Conservation (phyloP, 2,329 filamentous ascomycete species). For the Aspergillus pseudonomiae region DNA sequence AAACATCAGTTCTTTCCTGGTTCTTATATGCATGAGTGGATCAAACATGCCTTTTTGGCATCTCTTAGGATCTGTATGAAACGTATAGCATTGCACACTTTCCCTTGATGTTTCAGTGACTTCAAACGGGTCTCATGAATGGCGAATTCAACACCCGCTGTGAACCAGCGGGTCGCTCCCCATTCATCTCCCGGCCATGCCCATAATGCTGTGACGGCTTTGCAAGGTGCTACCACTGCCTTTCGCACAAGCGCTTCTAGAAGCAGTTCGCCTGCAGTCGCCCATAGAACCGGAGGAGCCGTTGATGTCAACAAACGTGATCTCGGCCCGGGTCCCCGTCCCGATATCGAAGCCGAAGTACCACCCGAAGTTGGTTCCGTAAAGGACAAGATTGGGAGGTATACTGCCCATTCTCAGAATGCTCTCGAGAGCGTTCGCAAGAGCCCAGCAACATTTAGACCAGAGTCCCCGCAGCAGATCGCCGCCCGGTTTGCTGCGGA, state of each 20-base stretch:
- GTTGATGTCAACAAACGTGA: slow-evolving; percentile 22
- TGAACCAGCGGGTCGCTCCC: slow-evolving; percentile 32
- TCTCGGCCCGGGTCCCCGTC: slow-evolving; percentile 13
- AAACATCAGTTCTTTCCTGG: background rate
- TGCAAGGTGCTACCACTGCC: slow-evolving; percentile 42
- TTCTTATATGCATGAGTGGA: background rate
- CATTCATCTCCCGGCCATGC: slow-evolving; percentile 28
- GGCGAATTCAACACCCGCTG: slow-evolving; percentile 31
- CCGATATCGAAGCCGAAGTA: slow-evolving; percentile 25
- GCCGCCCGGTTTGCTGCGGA: slow-evolving; percentile 40
- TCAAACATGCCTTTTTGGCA: background rate
- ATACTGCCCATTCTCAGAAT: slow-evolving; percentile 28
- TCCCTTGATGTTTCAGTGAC: background rate
- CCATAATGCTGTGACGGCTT: slow-evolving; percentile 26
- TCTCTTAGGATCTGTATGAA: background rate
- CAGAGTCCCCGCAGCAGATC: slow-evolving; percentile 32
- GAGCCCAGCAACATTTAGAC: slow-evolving; percentile 18
- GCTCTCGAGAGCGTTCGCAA: slow-evolving; percentile 18
- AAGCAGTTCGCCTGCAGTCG: slow-evolving; percentile 19
- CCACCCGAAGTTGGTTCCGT: slow-evolving; percentile 40
- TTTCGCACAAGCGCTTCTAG: slow-evolving; percentile 33
- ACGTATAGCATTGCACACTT: background rate
- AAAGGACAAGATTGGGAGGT: slow-evolving; percentile 42
- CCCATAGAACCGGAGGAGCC: slow-evolving; percentile 20
- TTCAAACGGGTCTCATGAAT: slow-evolving; percentile 31